These are phyloP conservation scores for Mortierella sp. DNA, from an alignment of 371 early-diverging fungal species.

Conservation along the genomic window DNA sequence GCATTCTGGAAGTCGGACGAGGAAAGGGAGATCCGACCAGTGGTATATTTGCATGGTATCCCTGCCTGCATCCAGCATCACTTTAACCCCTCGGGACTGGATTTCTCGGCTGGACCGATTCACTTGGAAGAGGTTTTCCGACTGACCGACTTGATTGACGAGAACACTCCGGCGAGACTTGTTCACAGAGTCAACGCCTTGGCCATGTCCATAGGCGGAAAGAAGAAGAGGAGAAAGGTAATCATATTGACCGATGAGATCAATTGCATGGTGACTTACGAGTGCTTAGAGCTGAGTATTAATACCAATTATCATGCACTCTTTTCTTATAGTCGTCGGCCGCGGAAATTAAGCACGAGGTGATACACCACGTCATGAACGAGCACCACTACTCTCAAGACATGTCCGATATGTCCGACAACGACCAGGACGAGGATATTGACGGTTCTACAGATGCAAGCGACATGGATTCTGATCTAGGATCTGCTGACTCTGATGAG, in stretches of 20 bases:
- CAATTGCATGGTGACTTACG: no score
- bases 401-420: slow-evolving; percentile 33
- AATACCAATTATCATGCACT: neutral
- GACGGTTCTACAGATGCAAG: slow-evolving; percentile 20
- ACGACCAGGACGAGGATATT: slow-evolving; percentile 26
- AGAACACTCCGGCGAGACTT: slow-evolving; percentile 41
- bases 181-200: slow-evolving; percentile 41
- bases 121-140: slow-evolving; percentile 51
- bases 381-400: slow-evolving; percentile 34
- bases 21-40: slow-evolving; percentile 41
- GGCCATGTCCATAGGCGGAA: slow-evolving; percentile 37
- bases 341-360: slow-evolving; percentile 26
- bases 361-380: slow-evolving; percentile 15
- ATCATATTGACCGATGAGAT: neutral
- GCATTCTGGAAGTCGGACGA: slow-evolving; percentile 55
- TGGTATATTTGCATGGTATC: slow-evolving; percentile 48
- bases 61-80: slow-evolving; percentile 57
- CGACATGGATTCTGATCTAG: slow-evolving; percentile 26
- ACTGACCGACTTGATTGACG: slow-evolving; percentile 49
- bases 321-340: slow-evolving; percentile 25
- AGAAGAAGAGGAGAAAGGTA: slow-evolving; percentile 52
- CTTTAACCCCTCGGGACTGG: slow-evolving; percentile 51
- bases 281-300: neutral
- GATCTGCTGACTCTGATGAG: slow-evolving; percentile 23
- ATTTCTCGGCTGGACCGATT: slow-evolving; percentile 52